Evolutionary conservation across 2,329 filamentous ascomycete genomes (phyloP).

Genomic region (Cercospora brassicicola): DNA sequence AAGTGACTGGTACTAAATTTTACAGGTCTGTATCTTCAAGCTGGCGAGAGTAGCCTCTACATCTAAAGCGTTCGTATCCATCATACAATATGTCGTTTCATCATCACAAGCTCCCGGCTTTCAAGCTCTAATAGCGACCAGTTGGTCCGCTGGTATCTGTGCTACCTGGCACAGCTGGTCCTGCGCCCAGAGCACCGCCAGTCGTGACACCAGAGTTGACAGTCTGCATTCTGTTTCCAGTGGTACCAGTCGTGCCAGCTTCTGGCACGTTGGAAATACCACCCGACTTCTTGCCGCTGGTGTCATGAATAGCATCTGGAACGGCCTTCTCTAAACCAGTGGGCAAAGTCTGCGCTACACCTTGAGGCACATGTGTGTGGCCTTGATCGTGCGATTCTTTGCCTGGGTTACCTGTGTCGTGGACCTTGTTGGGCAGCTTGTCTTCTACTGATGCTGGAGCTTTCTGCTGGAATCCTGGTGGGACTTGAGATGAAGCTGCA

Average conservation of each 20-base stretch:
- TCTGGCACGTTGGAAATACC: neutral
- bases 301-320: slow-evolving; percentile 18
- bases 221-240: neutral
- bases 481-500: slow-evolving; percentile 11
- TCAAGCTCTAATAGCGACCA: neutral
- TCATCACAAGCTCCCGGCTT: neutral
- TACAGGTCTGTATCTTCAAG: neutral
- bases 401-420: slow-evolving; percentile 13
- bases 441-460: slow-evolving; percentile 15
- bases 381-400: slow-evolving; percentile 10
- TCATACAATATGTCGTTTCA: neutral
- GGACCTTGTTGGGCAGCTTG: slow-evolving; percentile 19
- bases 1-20: neutral
- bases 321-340: slow-evolving; percentile 16
- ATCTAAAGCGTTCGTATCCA: neutral
- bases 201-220: neutral
- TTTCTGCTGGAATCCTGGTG: slow-evolving; percentile 14
- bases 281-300: slow-evolving; percentile 16
- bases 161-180: slow-evolving; percentile 4
- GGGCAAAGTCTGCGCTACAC: slow-evolving; percentile 14
- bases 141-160: neutral
- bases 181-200: slow-evolving; percentile 1
- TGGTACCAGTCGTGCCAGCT: neutral
- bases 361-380: slow-evolving; percentile 16
- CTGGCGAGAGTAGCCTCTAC: neutral